Conservation (phyloP, 306 rosid genomes). For the Lathyrus sativus region DNA sequence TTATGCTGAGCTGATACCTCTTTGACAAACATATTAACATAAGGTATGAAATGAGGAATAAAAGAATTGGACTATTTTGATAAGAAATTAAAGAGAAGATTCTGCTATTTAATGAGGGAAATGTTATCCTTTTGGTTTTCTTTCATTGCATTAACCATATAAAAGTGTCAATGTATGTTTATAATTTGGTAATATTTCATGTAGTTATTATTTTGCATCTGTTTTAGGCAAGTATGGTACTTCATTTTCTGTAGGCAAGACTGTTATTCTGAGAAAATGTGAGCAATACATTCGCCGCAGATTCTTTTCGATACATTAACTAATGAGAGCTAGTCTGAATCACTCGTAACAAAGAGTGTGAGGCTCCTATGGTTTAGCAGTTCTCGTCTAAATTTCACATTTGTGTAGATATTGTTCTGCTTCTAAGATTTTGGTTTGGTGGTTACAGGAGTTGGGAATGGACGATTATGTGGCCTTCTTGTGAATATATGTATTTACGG, state of each 20-base stretch:
- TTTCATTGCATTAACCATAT: background rate
- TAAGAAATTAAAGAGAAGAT: background rate
- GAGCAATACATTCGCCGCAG: conserved; percentile 1
- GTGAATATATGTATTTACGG: conserved; percentile 55
- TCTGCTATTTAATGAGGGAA: background rate
- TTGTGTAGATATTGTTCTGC: background rate
- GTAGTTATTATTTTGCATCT: too few relatives aligned
- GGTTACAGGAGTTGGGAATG: conserved; percentile 43
- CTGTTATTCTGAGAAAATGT: conserved; percentile 1
- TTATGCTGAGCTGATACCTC: too few relatives aligned
- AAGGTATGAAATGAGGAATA: conserved; percentile 3
- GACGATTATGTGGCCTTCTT: conserved; percentile 47
- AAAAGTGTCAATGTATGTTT: too few relatives aligned
- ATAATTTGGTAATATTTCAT: too few relatives aligned
- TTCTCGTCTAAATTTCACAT: background rate
- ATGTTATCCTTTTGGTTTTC: background rate
- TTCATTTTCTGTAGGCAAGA: conserved; percentile 23
- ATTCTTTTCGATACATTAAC: background rate
- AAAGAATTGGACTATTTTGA: conserved; percentile 4
- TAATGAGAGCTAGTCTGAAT: background rate
- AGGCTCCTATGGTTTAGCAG: background rate
- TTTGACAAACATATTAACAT: background rate
- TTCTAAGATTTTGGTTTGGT: conserved; percentile 25
- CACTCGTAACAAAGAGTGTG: background rate
- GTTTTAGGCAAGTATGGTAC: background rate